Conservation (phyloP, 108 stramenopile species). For the Heterococcus sp. region DNA sequence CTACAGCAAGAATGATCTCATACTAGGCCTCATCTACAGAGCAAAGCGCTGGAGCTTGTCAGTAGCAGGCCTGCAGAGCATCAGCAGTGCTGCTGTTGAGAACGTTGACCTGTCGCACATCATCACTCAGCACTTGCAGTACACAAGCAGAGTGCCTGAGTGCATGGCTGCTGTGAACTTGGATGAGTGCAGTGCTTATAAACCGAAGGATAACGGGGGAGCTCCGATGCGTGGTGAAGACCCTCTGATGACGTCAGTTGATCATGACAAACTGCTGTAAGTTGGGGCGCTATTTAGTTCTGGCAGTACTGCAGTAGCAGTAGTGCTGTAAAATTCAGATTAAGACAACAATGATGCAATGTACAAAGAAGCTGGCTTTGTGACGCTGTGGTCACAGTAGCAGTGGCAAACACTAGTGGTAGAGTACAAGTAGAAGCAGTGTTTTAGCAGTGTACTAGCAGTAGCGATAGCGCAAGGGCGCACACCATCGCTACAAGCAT, state of each 20-base stretch:
- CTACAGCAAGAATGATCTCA: conserved; percentile 29
- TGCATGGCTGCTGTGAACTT: conserved; percentile 11
- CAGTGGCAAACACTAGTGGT: too few species aligned
- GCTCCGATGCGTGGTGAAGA: not conserved
- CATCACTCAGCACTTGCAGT: conserved; percentile 24
- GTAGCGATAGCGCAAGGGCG: too few species aligned
- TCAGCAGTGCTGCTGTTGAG: conserved; percentile 2
- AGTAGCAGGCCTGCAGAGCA: conserved; percentile 28
- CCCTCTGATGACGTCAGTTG: not conserved
- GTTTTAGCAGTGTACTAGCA: too few species aligned
- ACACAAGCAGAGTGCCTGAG: conserved; percentile 31
- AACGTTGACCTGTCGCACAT: conserved; percentile 36
- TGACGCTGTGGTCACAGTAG: too few species aligned
- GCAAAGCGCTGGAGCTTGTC: conserved; percentile 7
- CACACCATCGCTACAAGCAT: too few species aligned
- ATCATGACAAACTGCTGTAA: too few species aligned
- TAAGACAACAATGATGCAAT: not conserved
- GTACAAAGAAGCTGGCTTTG: too few species aligned
- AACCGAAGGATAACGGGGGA: not conserved
- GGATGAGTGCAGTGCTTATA: conserved; percentile 13
- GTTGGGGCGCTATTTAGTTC: too few species aligned
- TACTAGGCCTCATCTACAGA: conserved; percentile 36
- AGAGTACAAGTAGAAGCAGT: too few species aligned
- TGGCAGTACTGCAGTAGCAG: not conserved
- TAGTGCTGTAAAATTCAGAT: not conserved